Percentiles rank a stretch among this genome's conserved stretches.
Evolutionary conservation across 2,329 filamentous ascomycete genomes (phyloP).

Genomic region (Davidsoniella australis): DNA sequence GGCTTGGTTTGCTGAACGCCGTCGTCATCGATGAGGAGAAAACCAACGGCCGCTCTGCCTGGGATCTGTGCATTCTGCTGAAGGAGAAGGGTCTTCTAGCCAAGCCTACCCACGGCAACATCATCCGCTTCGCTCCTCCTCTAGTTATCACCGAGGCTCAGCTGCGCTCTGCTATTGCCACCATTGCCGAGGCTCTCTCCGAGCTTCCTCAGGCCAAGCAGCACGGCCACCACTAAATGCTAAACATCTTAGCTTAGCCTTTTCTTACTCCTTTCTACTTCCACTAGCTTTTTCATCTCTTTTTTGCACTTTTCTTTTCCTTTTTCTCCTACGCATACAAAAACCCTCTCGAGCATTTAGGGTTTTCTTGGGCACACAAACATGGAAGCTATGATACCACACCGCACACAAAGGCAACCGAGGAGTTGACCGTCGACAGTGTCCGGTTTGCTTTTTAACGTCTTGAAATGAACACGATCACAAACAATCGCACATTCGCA

Average conservation of each 20-base stretch:
- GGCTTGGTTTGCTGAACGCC: slow-evolving; percentile 88
- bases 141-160: slow-evolving; percentile 84
- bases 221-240: slow-evolving; percentile 20
- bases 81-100: slow-evolving; percentile 92
- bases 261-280: background rate
- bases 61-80: slow-evolving; percentile 90
- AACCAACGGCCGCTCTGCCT: slow-evolving; percentile 72
- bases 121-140: slow-evolving; percentile 93
- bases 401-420: slow-evolving; percentile 1
- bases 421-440: slow-evolving; percentile 5
- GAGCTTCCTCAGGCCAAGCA: slow-evolving; percentile 52
- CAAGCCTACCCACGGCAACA: slow-evolving; percentile 96
- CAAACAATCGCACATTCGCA: too few relatives aligned
- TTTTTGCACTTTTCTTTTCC: background rate
- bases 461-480: too few relatives aligned
- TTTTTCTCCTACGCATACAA: background rate
- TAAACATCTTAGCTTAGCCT: background rate
- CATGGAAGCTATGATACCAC: slow-evolving; percentile 9
- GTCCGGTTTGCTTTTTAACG: slow-evolving; percentile 8
- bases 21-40: slow-evolving; percentile 87
- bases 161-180: slow-evolving; percentile 57
- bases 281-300: background rate
- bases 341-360: slow-evolving; percentile 5
- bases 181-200: slow-evolving; percentile 65
- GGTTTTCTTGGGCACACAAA: background rate